phyloP scores from a whole-genome alignment of 2,329 filamentous ascomycete genomes.

The Botrytis pseudocinerea region DNA sequence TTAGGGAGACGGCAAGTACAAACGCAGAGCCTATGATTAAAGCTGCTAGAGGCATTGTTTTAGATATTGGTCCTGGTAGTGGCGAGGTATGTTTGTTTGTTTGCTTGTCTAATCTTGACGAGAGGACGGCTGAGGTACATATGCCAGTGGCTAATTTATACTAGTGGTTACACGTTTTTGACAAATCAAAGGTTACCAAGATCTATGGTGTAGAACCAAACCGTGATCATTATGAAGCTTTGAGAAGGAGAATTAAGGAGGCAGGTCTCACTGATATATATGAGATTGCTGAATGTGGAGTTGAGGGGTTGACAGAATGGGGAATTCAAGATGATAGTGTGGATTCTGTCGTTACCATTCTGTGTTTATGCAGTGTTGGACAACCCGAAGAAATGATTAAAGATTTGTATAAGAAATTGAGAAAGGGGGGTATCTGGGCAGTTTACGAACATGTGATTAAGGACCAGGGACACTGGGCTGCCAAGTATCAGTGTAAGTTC shows the following conservation, averaged over 20 bases:
- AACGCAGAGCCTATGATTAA: constrained; percentile 48
- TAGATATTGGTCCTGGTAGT: constrained; percentile 61
- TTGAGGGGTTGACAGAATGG: constrained; percentile 52
- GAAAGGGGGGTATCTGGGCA: constrained; percentile 37
- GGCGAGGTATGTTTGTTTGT: constrained; percentile 60
- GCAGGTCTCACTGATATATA: constrained; percentile 59
- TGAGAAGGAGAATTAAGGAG: constrained; percentile 50
- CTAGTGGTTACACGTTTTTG: constrained; percentile 22
- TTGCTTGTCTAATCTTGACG: constrained; percentile 46
- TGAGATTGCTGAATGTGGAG: constrained; percentile 62
- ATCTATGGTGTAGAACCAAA: constrained; percentile 69
- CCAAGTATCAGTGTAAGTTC: constrained; percentile 36
- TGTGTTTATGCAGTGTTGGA: constrained; percentile 37
- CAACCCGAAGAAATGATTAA: constrained; percentile 34
- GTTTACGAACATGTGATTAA: constrained; percentile 38
- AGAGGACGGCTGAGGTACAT: constrained; percentile 31
- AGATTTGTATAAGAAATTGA: constrained; percentile 35
- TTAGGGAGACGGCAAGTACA: constrained; percentile 46
- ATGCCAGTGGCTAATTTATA: constrained; percentile 53
- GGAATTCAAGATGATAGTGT: constrained; percentile 48
- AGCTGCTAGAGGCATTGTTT: constrained; percentile 34
- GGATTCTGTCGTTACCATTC: constrained; percentile 37
- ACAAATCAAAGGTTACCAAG: constrained; percentile 37
- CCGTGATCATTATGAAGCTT: constrained; percentile 49
- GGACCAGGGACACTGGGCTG: constrained; percentile 29